phyloP scores from a whole-genome alignment of 2,329 filamentous ascomycete species.

The Ustilaginoidea virens region DNA sequence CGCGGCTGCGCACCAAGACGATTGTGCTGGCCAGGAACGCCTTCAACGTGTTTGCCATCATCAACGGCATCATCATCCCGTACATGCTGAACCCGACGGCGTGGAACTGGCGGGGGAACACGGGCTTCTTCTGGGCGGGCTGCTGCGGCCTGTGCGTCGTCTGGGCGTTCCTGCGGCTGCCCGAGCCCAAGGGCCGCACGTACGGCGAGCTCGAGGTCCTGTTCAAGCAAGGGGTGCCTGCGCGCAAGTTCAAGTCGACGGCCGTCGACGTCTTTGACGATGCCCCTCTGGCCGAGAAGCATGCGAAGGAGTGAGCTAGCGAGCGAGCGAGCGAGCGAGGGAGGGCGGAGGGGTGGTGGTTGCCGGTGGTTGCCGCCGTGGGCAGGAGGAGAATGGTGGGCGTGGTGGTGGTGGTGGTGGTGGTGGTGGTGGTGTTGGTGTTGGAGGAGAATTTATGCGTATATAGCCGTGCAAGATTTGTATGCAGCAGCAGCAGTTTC shows the following conservation, averaged over 20 bases:
- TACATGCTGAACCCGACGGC: conserved; percentile 8
- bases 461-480: too few relatives aligned
- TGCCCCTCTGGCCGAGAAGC: too few relatives aligned
- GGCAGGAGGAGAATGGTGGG: too few relatives aligned
- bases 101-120: conserved; percentile 8
- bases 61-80: conserved; percentile 4
- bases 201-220: conserved; percentile 16
- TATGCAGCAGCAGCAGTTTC: too few relatives aligned
- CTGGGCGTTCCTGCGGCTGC: conserved; percentile 29
- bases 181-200: conserved; percentile 16
- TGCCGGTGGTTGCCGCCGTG: too few relatives aligned
- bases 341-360: too few relatives aligned
- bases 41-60: conserved; percentile 5
- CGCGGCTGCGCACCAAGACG: conserved; percentile 68
- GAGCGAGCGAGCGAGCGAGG: too few relatives aligned
- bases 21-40: conserved; percentile 55
- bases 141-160: conserved; percentile 18
- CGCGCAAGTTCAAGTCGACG: conserved; percentile 9
- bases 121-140: conserved; percentile 13
- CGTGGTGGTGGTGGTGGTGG: too few relatives aligned
- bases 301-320: too few relatives aligned
- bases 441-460: too few relatives aligned
- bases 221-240: conserved; percentile 14
- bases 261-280: too few relatives aligned
- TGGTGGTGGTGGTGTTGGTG: too few relatives aligned